Evolutionary conservation across 306 rosid species (phyloP), one percentile per base, ranked within the genome.

Genomic region (Nissolia schottii): DNA sequence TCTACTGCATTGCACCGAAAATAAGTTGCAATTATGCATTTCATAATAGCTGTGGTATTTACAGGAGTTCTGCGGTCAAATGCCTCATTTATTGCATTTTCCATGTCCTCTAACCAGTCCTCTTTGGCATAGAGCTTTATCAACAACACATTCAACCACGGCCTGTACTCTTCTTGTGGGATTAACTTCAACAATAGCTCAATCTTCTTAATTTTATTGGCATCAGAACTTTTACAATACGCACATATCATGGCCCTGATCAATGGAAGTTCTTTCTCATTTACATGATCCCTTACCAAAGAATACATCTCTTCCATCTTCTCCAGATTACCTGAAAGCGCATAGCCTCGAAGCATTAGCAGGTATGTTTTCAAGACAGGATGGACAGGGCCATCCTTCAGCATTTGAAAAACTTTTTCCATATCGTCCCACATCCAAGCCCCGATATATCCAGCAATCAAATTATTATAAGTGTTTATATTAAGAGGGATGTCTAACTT

Each of bases 371-470:
- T 37, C 19, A 28, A 58, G 71, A 86, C 73, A 28, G 97, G 96
- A 35, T n/a, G 18, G 22, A 89, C 70, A 46, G 62, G 77, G 74
- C 85, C 18, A 10, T 65, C 80, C 75, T 85, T 82, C 87, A 90
- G 59, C 65, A 29, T 54, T 76, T 76, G 85, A 67, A 86, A 90
- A 76, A 86, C 80, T 23, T 49, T 65, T 48, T 90, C 93, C 97
- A 89, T 87, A 58, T 48, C 72, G 68, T 82, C 86, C 98, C 98
- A 93, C 90, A 80, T 90, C 94, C 92, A 89, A 35, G 94, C 90
- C 4, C 88, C 78, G 14, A 93, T 19, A 76, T 86, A 90, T 62
- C 92, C 98, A 54, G 82, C 79, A 83, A 93, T 86, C 54, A 87
- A 64, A 76, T 72, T 1, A 82, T 93, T 90, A 83, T 90, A 89